A percentile compares a stretch with the other conserved stretches of the same genome.
Evolutionary conservation across 768 basidiomycete genomes (phyloP).

Genomic region (Goffeauzyma gilvescens): DNA sequence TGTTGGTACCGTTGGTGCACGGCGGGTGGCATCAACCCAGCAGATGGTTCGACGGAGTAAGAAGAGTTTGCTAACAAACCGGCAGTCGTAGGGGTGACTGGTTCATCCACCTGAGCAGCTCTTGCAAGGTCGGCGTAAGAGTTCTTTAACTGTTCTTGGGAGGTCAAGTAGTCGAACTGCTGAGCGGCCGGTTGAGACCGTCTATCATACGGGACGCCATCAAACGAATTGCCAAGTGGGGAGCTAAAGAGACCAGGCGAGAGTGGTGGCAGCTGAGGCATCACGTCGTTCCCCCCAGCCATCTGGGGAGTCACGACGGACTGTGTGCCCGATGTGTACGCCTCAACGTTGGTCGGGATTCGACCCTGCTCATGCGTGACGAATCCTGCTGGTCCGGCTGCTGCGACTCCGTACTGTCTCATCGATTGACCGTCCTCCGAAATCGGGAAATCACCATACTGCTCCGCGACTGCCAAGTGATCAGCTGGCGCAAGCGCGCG

Average conservation of each 20-base stretch:
- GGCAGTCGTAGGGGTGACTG: constrained; percentile 2
- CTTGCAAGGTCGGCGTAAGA: constrained; percentile 5
- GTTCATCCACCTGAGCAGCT: constrained; percentile 8
- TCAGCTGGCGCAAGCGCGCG: constrained; percentile 1
- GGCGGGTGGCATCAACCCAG: neutral
- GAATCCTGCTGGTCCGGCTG: too few relatives aligned
- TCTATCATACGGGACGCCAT: neutral
- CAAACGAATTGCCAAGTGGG: neutral
- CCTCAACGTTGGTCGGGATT: too few relatives aligned
- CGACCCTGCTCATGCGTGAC: too few relatives aligned
- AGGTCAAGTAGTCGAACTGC: neutral
- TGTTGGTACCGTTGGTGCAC: constrained; percentile 5
- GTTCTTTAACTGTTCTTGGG: constrained; percentile 1
- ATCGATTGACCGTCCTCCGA: constrained; percentile 5
- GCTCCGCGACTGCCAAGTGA: constrained; percentile 1
- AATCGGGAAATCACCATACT: constrained; percentile 1
- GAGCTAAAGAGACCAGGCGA: neutral
- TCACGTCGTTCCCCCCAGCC: too few relatives aligned
- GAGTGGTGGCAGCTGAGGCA: constrained; percentile 3
- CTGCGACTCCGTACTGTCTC: too few relatives aligned
- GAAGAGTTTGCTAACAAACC: neutral
- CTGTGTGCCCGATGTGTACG: too few relatives aligned
- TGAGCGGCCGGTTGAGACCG: neutral
- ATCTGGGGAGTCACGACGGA: too few relatives aligned
- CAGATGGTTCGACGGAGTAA: neutral